Conservation (phyloP, 2,329 filamentous ascomycete species). For the Penicillium nordicum region DNA sequence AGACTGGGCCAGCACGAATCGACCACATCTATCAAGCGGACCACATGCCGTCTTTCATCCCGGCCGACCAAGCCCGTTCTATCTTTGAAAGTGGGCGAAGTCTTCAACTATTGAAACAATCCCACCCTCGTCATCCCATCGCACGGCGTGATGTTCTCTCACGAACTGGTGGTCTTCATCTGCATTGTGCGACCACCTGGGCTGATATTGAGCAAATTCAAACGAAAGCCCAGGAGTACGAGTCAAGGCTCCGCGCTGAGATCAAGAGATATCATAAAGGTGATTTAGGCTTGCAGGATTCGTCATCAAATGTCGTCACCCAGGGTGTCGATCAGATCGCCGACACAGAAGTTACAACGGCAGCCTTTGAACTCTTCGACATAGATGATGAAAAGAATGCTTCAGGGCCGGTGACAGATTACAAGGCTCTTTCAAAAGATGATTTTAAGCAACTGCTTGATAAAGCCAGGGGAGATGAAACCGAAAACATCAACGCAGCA, state of each 20-base stretch:
- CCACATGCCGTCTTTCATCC: slow-evolving; percentile 69
- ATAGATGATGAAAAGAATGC: slow-evolving; percentile 29
- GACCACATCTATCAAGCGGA: slow-evolving; percentile 53
- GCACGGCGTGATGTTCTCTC: slow-evolving; percentile 51
- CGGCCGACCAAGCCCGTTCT: slow-evolving; percentile 62
- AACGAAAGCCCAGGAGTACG: slow-evolving; percentile 50
- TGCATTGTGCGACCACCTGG: slow-evolving; percentile 72
- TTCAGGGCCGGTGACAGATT: slow-evolving; percentile 25
- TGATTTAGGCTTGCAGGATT: slow-evolving; percentile 25
- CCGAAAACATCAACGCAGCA: slow-evolving; percentile 10
- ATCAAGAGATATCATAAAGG: slow-evolving; percentile 38
- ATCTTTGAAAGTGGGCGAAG: slow-evolving; percentile 81
- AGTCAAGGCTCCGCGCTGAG: slow-evolving; percentile 35
- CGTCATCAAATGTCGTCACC: not conserved
- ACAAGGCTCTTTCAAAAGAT: slow-evolving; percentile 26
- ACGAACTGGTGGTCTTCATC: slow-evolving; percentile 51
- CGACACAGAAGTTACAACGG: slow-evolving; percentile 9
- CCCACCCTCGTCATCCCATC: slow-evolving; percentile 69
- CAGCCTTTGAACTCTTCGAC: slow-evolving; percentile 36
- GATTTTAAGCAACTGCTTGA: slow-evolving; percentile 30
- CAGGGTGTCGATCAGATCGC: not conserved
- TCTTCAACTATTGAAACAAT: slow-evolving; percentile 66
- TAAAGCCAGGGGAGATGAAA: slow-evolving; percentile 20
- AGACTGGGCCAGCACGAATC: slow-evolving; percentile 58
- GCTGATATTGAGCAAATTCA: slow-evolving; percentile 64